phyloP scores from a whole-genome alignment of 2,329 filamentous ascomycete species.

The Coniosporium tulheliwenetii region DNA sequence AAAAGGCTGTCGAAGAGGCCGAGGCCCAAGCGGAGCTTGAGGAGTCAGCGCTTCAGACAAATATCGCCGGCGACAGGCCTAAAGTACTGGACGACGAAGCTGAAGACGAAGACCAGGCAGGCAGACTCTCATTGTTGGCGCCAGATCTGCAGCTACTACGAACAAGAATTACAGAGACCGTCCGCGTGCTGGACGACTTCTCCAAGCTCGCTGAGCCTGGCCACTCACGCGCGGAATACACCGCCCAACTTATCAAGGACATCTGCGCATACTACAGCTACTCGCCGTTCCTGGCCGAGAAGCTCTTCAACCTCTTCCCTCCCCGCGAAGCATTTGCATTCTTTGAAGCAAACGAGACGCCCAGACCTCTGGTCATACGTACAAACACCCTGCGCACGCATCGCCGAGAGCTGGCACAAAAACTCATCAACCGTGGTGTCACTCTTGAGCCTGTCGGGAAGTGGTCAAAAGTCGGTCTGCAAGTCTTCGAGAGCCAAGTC shows the following conservation, averaged over 20 bases:
- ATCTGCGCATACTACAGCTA: conserved; percentile 97
- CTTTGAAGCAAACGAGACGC: conserved; percentile 96
- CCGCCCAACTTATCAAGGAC: conserved; percentile 71
- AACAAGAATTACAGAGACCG: conserved; percentile 79
- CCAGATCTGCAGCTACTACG: conserved; percentile 83
- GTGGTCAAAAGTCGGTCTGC: conserved; percentile 95
- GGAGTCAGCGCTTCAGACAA: conserved; percentile 78
- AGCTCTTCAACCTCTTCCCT: conserved; percentile 83
- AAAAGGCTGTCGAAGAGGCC: conserved; percentile 62
- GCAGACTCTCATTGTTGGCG: conserved; percentile 48
- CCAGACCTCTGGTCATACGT: conserved; percentile 84
- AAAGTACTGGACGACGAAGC: conserved; percentile 47
- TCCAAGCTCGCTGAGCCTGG: conserved; percentile 64
- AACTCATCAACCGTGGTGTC: conserved; percentile 89
- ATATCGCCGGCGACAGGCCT: conserved; percentile 66
- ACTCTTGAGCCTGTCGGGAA: conserved; percentile 94
- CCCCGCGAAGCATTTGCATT: conserved; percentile 92
- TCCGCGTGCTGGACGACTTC: conserved; percentile 83
- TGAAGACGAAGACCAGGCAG: conserved; percentile 46
- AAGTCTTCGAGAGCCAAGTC: conserved; percentile 72
- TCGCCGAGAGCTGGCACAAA: conserved; percentile 69
- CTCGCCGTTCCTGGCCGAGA: conserved; percentile 85
- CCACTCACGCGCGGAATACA: conserved; percentile 77
- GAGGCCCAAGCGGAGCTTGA: conserved; percentile 76
- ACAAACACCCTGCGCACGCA: conserved; percentile 84